Percentiles rank a stretch among this genome's conserved stretches.
These are phyloP conservation scores for Tetrapisispora phaffii DNA, from an alignment of 805 yeast genomes.

Conservation along the genomic window DNA sequence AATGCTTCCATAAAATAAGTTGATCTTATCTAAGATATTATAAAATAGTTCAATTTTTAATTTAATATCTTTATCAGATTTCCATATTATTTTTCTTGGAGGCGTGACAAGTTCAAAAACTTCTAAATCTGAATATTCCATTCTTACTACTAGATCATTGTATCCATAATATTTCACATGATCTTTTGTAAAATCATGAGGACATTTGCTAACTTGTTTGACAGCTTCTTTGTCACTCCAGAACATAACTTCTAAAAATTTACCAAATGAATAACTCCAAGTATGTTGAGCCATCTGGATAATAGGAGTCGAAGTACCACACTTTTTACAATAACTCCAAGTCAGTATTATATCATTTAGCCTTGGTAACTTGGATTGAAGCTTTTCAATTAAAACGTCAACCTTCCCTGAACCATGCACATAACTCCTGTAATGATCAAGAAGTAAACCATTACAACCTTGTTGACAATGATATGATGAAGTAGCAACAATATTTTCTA, in stretches of 20 bases:
- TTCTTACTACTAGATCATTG: constrained; percentile 64
- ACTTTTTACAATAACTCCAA: constrained; percentile 85
- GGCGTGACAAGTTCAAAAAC: constrained; percentile 77
- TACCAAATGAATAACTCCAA: constrained; percentile 88
- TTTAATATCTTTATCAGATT: constrained; percentile 56
- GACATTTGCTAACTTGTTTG: constrained; percentile 55
- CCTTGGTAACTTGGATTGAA: constrained; percentile 47
- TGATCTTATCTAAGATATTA: constrained; percentile 43
- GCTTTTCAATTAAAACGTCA: constrained; percentile 61
- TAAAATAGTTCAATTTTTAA: constrained; percentile 56
- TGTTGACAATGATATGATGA: constrained; percentile 63
- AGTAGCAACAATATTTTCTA: constrained; percentile 69
- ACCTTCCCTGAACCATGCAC: constrained; percentile 82
- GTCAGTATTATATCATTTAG: constrained; percentile 61
- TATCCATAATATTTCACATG: constrained; percentile 79
- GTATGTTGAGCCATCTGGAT: constrained; percentile 76
- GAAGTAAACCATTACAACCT: constrained; percentile 61
- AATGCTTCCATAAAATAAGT: constrained; percentile 63
- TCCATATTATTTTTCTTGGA: constrained; percentile 57
- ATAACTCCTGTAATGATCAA: constrained; percentile 75
- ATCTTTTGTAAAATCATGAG: constrained; percentile 71
- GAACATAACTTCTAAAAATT: constrained; percentile 76
- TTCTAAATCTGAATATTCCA: constrained; percentile 69
- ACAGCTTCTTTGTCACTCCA: constrained; percentile 53
- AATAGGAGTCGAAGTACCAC: constrained; percentile 67